phyloP scores from a whole-genome alignment of 129 eudicot species.

The Saposhnikovia divaricata region DNA sequence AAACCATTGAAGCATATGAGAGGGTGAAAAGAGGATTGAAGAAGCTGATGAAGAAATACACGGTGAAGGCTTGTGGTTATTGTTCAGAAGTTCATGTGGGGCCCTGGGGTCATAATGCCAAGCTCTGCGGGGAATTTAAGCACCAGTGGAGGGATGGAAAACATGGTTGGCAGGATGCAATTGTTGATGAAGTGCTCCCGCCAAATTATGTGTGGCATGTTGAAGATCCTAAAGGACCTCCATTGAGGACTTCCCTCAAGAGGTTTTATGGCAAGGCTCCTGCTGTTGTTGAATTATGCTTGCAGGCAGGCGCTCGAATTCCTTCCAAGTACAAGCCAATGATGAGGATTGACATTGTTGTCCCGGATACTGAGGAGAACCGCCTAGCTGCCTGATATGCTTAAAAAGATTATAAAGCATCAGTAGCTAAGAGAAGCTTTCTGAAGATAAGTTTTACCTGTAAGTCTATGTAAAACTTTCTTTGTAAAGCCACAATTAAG shows the following conservation, averaged over 20 bases:
- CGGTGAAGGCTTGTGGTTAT: slow-evolving; percentile 94
- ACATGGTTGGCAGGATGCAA: slow-evolving; percentile 99
- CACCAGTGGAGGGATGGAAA: slow-evolving; percentile 99
- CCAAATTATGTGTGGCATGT: slow-evolving; percentile 98
- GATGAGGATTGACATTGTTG: slow-evolving; percentile 94
- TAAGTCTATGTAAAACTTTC: not conserved
- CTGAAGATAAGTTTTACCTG: not conserved
- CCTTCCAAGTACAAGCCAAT: slow-evolving; percentile 66
- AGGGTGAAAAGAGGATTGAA: slow-evolving; percentile 71
- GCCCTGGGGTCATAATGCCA: slow-evolving; percentile 98
- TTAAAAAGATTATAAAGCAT: not conserved
- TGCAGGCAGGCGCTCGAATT: slow-evolving; percentile 77
- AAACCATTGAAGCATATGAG: slow-evolving; percentile 64
- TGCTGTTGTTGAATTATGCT: slow-evolving; percentile 77
- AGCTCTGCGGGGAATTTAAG: slow-evolving; percentile 95
- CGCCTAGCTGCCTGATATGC: slow-evolving; percentile 44
- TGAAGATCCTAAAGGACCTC: slow-evolving; percentile 63
- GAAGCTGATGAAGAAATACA: slow-evolving; percentile 72
- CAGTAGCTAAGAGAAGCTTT: not conserved
- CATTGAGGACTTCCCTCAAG: slow-evolving; percentile 50
- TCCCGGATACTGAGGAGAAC: slow-evolving; percentile 73
- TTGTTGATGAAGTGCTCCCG: slow-evolving; percentile 79
- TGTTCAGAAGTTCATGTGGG: slow-evolving; percentile 98
- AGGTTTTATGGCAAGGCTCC: slow-evolving; percentile 91
- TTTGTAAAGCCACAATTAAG: not conserved